Conservation (phyloP, 495 filamentous ascomycete species). For the Friedmanniomyces simplex region DNA sequence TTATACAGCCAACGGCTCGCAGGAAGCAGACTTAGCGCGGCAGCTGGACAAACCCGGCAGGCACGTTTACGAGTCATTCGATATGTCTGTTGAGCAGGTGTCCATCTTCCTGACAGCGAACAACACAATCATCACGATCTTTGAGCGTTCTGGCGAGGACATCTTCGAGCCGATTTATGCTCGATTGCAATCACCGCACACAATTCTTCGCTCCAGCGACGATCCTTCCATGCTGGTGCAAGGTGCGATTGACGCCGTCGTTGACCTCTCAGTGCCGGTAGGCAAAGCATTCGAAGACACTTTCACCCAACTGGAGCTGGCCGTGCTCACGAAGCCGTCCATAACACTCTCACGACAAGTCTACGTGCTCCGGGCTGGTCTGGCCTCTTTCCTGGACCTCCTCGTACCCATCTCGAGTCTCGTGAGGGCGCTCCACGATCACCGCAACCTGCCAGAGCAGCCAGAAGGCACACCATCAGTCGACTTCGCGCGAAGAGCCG, state of each 20-base stretch:
- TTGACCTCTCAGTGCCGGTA: slow-evolving; percentile 51
- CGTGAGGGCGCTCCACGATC: slow-evolving; percentile 72
- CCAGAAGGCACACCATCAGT: slow-evolving; percentile 28
- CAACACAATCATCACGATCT: slow-evolving; percentile 61
- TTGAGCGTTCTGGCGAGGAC: slow-evolving; percentile 76
- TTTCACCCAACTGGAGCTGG: slow-evolving; percentile 74
- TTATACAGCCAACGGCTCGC: not conserved
- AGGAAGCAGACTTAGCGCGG: not conserved
- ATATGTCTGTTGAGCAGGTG: slow-evolving; percentile 78
- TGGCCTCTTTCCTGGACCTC: slow-evolving; percentile 62
- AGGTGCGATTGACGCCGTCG: slow-evolving; percentile 55
- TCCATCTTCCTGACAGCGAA: slow-evolving; percentile 48
- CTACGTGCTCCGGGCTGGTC: slow-evolving; percentile 76
- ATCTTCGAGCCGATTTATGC: slow-evolving; percentile 69
- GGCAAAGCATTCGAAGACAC: slow-evolving; percentile 56
- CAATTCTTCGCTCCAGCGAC: slow-evolving; percentile 68
- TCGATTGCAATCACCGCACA: slow-evolving; percentile 63
- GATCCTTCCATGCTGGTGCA: slow-evolving; percentile 84
- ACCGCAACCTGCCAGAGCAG: slow-evolving; percentile 38
- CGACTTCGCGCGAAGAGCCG: slow-evolving; percentile 32
- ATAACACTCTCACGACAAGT: slow-evolving; percentile 66
- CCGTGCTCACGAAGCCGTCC: slow-evolving; percentile 67
- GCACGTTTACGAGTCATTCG: not conserved
- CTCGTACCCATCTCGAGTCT: slow-evolving; percentile 71
- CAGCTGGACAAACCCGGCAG: slow-evolving; percentile 1